Base-by-base conservation (phyloP, 169 alveolate genomes). In the Eimeria maxima region DNA sequence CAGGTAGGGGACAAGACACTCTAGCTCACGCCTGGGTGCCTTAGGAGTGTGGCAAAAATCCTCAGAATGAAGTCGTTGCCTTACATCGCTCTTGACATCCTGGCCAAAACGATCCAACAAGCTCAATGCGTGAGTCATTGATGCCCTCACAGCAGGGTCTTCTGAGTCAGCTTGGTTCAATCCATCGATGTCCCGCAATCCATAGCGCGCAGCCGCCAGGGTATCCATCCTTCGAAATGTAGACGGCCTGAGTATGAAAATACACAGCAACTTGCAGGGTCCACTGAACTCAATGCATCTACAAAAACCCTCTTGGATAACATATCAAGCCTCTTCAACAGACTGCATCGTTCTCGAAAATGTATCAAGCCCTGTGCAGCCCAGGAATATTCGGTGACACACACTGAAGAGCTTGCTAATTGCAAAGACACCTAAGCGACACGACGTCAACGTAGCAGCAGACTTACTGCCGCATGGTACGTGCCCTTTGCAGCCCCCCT, bases 121-220 rank as follows among this genome's bases (percentile, higher is more conserved):
- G 78, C 93, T 86, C 47, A 86, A 65, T 4, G 93, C 93, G 42
- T 86, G 93, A 22, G 93, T 57, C 93, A 86, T 86, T 20, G 93
- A 86, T 20, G 93, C 80, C 33, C 93, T 45, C 74, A 63, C 93
- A 42, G 65, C 33, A 29, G 93, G 81, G 47, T 86, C 93, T 63
- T 86, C 93, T 38, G 93, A 60, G 45, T 86, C 93, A 18, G 93
- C 93, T 38, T 86, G 93, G 81, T 86, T 86, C 67, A 92, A 50
- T 24, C 89, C 89, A 45, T 92, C 96, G 33, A 92, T 92, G 55
- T 83, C 89, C 13, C 92, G 71, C 14, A 92, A 76, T 18, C 89
- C 74, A 53, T 92, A 84, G 33, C 78, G 88, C 24, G 96, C 96
- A 20, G 96, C 96, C 14, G 96, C 96, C 69, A 92, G 83, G 45